These are phyloP conservation scores for Didymella pinodella DNA, from an alignment of 2,329 filamentous ascomycete species.

Conservation along the genomic window DNA sequence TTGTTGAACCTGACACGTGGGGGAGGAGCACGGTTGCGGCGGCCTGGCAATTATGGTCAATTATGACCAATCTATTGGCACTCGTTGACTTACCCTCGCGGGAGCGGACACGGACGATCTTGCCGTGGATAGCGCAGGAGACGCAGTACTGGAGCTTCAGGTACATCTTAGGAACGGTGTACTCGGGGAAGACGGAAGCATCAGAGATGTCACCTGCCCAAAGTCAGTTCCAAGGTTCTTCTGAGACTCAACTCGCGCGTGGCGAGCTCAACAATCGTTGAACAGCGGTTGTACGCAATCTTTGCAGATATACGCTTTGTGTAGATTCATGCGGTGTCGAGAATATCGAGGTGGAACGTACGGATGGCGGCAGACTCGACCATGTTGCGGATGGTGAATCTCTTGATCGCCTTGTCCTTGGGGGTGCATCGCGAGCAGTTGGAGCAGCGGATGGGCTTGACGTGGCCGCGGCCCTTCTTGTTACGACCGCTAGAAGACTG, in stretches of 20 bases:
- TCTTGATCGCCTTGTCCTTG: slow-evolving; percentile 99
- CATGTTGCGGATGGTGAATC: slow-evolving; percentile 99
- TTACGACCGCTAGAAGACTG: slow-evolving; percentile 80
- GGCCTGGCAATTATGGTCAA: slow-evolving; percentile 62
- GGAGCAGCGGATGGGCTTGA: slow-evolving; percentile 97
- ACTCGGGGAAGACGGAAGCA: slow-evolving; percentile 98
- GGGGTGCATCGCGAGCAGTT: slow-evolving; percentile 84
- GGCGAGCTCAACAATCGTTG: slow-evolving; percentile 11
- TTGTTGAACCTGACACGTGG: slow-evolving; percentile 99
- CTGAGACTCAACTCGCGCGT: slow-evolving; percentile 11
- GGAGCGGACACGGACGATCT: slow-evolving; percentile 77
- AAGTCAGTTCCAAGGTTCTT: slow-evolving; percentile 33
- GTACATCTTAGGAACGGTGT: slow-evolving; percentile 99
- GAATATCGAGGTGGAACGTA: slow-evolving; percentile 64
- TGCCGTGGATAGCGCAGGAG: slow-evolving; percentile 99
- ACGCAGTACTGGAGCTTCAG: slow-evolving; percentile 99
- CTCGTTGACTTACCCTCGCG: slow-evolving; percentile 5
- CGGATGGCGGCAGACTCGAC: slow-evolving; percentile 99
- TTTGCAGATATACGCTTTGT: slow-evolving; percentile 7
- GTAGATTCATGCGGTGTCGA: slow-evolving; percentile 10
- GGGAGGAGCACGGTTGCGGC: slow-evolving; percentile 98
- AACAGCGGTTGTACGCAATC: slow-evolving; percentile 9
- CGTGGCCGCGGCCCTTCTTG: slow-evolving; percentile 99
- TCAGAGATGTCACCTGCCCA: slow-evolving; percentile 97
- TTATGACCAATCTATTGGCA: neutral